A percentile compares a stretch with the other conserved stretches of the same genome.
These are phyloP conservation scores for Polyplosphaeria fusca DNA, from an alignment of 495 filamentous ascomycete species.

Conservation along the genomic window DNA sequence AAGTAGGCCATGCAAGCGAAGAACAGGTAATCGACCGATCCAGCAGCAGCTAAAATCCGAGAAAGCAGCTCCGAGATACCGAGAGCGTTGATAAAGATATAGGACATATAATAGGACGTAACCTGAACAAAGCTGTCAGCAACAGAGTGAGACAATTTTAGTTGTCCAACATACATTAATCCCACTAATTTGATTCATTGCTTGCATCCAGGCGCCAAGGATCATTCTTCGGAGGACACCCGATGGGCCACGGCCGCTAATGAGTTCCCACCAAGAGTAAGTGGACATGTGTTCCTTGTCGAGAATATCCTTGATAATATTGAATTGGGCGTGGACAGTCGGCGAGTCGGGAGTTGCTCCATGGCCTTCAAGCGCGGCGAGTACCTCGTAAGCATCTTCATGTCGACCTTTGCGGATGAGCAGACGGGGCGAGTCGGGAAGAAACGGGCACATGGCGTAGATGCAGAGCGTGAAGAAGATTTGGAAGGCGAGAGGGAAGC, in stretches of 20 bases:
- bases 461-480: conserved; percentile 31
- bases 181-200: conserved; percentile 36
- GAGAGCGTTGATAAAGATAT: conserved; percentile 37
- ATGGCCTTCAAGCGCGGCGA: conserved; percentile 35
- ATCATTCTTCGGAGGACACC: conserved; percentile 37
- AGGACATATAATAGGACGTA: conserved; percentile 35
- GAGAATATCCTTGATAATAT: conserved; percentile 39
- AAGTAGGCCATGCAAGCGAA: conserved; percentile 39
- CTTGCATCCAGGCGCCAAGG: conserved; percentile 38
- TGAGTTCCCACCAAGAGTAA: conserved; percentile 37
- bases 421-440: conserved; percentile 38
- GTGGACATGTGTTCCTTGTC: conserved; percentile 36
- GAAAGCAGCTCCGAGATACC: conserved; percentile 31
- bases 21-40: conserved; percentile 38
- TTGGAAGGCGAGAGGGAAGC: conserved; percentile 36
- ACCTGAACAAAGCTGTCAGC: conserved; percentile 14
- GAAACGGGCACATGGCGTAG: conserved; percentile 28
- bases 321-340: conserved; percentile 34
- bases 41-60: conserved; percentile 36
- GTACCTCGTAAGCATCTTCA: conserved; percentile 38
- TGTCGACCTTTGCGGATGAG: conserved; percentile 39
- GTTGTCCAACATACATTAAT: conserved; percentile 15
- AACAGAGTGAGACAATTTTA: background rate
- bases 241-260: conserved; percentile 33
- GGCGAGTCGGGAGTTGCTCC: conserved; percentile 24